Evolutionary conservation across 352 stramenopile species (phyloP), one percentile per base, ranked within the genome.

Genomic region (Phytophthora palmivora): DNA sequence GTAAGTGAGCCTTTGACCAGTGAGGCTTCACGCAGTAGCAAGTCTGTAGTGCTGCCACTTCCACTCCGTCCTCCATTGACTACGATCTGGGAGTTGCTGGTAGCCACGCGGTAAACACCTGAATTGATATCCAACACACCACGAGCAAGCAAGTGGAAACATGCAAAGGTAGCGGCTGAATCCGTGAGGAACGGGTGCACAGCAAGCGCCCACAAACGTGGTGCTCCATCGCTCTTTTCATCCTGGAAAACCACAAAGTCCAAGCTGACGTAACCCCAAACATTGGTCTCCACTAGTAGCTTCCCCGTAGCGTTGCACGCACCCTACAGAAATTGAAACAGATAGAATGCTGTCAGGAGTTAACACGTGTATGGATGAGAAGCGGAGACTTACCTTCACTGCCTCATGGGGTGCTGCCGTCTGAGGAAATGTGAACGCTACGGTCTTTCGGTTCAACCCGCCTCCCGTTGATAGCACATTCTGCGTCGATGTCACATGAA

Each of bases 261-360:
- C 8, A 97, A 62, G 55, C 82, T 92, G n/a, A 79, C 72, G 63
- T 97, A 93, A 19, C 91, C 91, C 52, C 89, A 88, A 19, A 97
- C 60, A 44, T 42, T 67, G 19, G 60, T 70, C 47, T 70, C 66
- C 26, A 61, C 53, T 42, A 74, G 33, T 34, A 63, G 11, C 36
- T 58, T 64, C n/a, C 59, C 65, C 6, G 28, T 21, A 14, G 61
- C 66, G 18, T 21, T 59, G 34, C 55, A 73, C 15, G 63, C 63
- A 26, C 67, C 63, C 63, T 76, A 45, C 32, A 50, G 7, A 22
- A 45, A 48, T 18, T 14, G 16, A 37, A 38, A 18, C 11, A 33
- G 12, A 42, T 33, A 48, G 19, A 19, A 42, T 8, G 52, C 39
- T 32, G 22, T 26, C 39, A 30, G 30, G 7, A 34, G 11, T 10